Base-by-base conservation (phyloP, 2,329 filamentous ascomycete genomes). In the Phaeosphaeriaceae sp. region DNA sequence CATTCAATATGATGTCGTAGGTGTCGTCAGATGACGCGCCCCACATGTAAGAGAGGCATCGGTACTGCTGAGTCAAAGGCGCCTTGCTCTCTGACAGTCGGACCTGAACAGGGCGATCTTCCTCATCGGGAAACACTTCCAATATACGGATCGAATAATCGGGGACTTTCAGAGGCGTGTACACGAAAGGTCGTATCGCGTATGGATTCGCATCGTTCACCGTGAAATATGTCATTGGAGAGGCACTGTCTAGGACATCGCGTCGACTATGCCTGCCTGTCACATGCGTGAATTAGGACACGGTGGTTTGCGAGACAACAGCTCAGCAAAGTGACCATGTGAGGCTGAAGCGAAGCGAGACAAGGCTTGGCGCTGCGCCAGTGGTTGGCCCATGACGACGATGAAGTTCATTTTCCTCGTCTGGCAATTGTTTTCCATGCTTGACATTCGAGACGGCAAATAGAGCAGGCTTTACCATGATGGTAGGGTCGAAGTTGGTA, bases 21-120 rank as follows among this genome's bases (percentile, higher is more conserved):
- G 20, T 24, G 10, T 19, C 22, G 31, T 24, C 31, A 11, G 17
- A n/a, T 7, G 33, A 21, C 7, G 20, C 4, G 22, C 27, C 48
- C 48, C 48, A 51, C 9, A 36, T 41, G 21, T 51, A 51, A 40
- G 48, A 51, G 19, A 51, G 20, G 21, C 48, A 51, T 51, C 31
- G 48, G 40, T 51, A 51, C 5, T 11, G n/a, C 7, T 19, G 20
- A 41, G 20, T 33, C 19, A 24, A 21, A 6, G 21, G 31, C 36
- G 10, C 11, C 19, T 21, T 24, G n/a, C 13, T 13, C 20, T 51
- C 33, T 7, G 31, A 41, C 13, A 51, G 27, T 15, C 17, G 31
- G 7, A 51, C 31, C 11, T 42, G 33, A n/a, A 51, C 31, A 20
- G 19, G 19, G 13, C 21, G 20, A 40, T 33, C n/a, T 21, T 33